Conservation (phyloP, 176 grass and related monocot species). For the Bolboschoenus planiculmis region DNA sequence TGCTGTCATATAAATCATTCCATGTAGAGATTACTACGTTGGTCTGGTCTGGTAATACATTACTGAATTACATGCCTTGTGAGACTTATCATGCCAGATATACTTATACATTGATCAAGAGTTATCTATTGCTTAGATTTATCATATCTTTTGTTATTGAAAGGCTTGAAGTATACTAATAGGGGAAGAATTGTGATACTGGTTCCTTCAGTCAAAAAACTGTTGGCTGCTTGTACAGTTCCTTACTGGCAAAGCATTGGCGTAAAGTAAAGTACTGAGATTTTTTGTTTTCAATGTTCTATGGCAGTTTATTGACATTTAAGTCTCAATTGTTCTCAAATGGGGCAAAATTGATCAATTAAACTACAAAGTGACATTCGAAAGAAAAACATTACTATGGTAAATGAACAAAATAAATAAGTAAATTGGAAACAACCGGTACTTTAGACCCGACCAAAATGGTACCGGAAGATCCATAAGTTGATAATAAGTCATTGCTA, state of each 20-base stretch:
- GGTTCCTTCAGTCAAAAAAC: neutral
- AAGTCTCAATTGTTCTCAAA: neutral
- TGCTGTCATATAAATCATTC: neutral
- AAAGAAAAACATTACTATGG: neutral
- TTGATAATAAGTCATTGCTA: neutral
- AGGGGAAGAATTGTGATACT: neutral
- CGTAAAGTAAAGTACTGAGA: neutral
- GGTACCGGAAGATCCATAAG: neutral
- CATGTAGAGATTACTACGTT: neutral
- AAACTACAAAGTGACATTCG: neutral
- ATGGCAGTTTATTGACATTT: neutral
- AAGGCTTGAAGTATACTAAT: neutral
- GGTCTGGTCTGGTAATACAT: neutral
- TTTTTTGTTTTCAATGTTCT: neutral
- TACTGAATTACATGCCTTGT: neutral
- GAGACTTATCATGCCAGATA: neutral
- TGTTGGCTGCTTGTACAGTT: neutral
- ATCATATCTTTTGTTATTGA: neutral
- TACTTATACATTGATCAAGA: neutral
- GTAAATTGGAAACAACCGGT: neutral
- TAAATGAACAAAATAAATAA: neutral
- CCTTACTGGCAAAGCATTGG: neutral
- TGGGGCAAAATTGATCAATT: neutral
- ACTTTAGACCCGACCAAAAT: neutral
- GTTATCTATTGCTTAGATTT: neutral